A percentile compares a stretch with the other conserved stretches of the same genome.
Evolutionary conservation across 2,329 filamentous ascomycete species (phyloP).

Genomic region (Penicillium capsulatum): DNA sequence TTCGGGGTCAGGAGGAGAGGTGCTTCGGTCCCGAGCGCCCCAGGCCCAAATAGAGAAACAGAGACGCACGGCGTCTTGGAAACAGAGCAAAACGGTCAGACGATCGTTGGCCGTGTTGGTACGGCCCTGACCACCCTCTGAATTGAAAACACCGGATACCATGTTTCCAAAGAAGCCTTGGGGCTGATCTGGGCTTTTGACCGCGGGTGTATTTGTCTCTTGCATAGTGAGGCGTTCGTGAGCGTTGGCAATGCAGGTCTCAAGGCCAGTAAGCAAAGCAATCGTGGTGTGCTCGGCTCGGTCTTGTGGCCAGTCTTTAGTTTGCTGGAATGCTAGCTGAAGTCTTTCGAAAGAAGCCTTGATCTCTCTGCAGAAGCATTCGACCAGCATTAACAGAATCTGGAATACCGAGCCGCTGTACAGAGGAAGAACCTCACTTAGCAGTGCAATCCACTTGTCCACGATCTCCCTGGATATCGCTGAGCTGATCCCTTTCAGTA

Average conservation of each 20-base stretch:
- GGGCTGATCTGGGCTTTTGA: slow-evolving; percentile 75
- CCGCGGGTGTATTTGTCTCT: slow-evolving; percentile 63
- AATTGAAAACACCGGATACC: slow-evolving; percentile 83
- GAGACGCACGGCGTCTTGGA: slow-evolving; percentile 89
- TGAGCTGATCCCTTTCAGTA: slow-evolving; percentile 76
- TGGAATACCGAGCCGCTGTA: slow-evolving; percentile 85
- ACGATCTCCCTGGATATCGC: slow-evolving; percentile 69
- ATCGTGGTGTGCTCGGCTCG: slow-evolving; percentile 61
- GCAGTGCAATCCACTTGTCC: slow-evolving; percentile 86
- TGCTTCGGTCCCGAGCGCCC: slow-evolving; percentile 56
- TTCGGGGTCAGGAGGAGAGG: slow-evolving; percentile 55
- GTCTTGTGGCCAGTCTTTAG: slow-evolving; percentile 36
- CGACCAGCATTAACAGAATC: slow-evolving; percentile 82
- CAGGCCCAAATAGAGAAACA: slow-evolving; percentile 95
- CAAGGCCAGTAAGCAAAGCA: slow-evolving; percentile 84
- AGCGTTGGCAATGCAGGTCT: slow-evolving; percentile 80
- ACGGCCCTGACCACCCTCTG: slow-evolving; percentile 70
- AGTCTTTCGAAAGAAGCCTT: slow-evolving; percentile 67
- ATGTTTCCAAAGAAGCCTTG: slow-evolving; percentile 92
- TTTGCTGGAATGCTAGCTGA: slow-evolving; percentile 47
- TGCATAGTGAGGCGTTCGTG: slow-evolving; percentile 78
- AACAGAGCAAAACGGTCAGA: slow-evolving; percentile 88
- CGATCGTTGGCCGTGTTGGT: slow-evolving; percentile 87
- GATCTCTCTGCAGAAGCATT: slow-evolving; percentile 80
- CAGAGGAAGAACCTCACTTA: slow-evolving; percentile 76